These are phyloP conservation scores for Daldinia eschscholtzii DNA, from an alignment of 2,329 filamentous ascomycete species.

Conservation along the genomic window DNA sequence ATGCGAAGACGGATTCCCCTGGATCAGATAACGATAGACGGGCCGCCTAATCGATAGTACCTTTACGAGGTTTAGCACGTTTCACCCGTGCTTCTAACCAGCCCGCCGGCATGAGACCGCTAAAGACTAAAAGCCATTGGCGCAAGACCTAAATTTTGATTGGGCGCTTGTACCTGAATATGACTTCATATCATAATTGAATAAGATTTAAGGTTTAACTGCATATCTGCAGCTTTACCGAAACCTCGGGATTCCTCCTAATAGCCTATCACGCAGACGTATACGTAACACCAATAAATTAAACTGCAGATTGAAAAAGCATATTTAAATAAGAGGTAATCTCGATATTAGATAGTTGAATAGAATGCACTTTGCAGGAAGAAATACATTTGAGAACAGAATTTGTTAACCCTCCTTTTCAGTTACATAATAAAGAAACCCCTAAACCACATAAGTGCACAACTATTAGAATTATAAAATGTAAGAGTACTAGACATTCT, in stretches of 20 bases:
- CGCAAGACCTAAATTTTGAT: constrained; percentile 20
- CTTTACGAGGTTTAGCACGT: constrained; percentile 14
- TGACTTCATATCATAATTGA: constrained; percentile 36
- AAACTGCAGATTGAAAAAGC: too few species aligned
- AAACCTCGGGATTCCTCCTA: background rate
- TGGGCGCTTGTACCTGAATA: constrained; percentile 26
- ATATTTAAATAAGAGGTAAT: too few species aligned
- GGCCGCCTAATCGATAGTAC: constrained; percentile 37
- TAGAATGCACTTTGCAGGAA: too few species aligned
- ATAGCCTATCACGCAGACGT: background rate
- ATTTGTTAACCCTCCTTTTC: too few species aligned
- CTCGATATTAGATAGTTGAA: too few species aligned
- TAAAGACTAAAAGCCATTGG: constrained; percentile 14
- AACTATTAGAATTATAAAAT: background rate
- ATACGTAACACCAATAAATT: too few species aligned
- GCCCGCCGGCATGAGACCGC: constrained; percentile 26
- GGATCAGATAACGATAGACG: constrained; percentile 32
- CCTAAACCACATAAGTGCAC: too few species aligned
- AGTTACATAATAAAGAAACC: too few species aligned
- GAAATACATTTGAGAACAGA: too few species aligned
- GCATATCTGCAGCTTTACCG: constrained; percentile 8
- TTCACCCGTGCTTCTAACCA: constrained; percentile 26
- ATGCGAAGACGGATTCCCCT: constrained; percentile 32
- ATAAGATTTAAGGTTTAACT: constrained; percentile 10
- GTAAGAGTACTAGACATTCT: too few species aligned